These are phyloP conservation scores for Dillenia turbinata DNA, from an alignment of 164 flowering plant genomes.

Conservation along the genomic window DNA sequence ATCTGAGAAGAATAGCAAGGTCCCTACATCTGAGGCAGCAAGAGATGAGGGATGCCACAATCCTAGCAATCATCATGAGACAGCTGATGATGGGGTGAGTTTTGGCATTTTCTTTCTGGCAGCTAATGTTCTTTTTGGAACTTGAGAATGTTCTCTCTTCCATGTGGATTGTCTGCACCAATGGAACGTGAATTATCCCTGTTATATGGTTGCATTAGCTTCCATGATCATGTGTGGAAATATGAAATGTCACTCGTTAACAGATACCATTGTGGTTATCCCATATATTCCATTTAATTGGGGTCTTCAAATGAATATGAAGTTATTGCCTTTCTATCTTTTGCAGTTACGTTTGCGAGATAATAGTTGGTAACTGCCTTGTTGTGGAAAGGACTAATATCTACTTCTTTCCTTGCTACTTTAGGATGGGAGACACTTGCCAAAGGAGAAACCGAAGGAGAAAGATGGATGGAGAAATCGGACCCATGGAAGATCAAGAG, in stretches of 20 bases:
- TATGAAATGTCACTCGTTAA: too few species aligned
- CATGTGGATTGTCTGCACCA: too few species aligned
- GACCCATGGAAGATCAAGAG: slow-evolving; percentile 48
- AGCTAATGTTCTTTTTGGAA: too few species aligned
- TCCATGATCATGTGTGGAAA: too few species aligned
- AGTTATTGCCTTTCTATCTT: too few species aligned
- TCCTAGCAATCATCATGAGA: slow-evolving; percentile 44
- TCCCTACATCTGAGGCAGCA: slow-evolving; percentile 23
- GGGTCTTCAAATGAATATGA: too few species aligned
- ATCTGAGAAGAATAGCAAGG: slow-evolving; percentile 33
- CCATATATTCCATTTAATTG: too few species aligned
- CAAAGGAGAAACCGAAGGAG: slow-evolving; percentile 54
- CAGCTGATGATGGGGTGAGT: slow-evolving; percentile 54
- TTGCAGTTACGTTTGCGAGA: too few species aligned
- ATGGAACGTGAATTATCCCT: neutral
- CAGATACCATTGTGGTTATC: too few species aligned
- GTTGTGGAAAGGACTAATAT: neutral
- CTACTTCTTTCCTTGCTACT: neutral
- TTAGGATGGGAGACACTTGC: slow-evolving; percentile 40
- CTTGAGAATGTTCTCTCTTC: too few species aligned
- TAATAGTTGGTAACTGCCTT: too few species aligned
- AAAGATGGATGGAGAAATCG: slow-evolving; percentile 43
- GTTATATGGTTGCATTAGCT: neutral
- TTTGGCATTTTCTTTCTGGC: too few species aligned
- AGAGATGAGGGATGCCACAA: slow-evolving; percentile 36